Evolutionary conservation across 139 green algal genomes (phyloP), one percentile per base, ranked within the genome.

Genomic region (Micractinium conductrix): DNA sequence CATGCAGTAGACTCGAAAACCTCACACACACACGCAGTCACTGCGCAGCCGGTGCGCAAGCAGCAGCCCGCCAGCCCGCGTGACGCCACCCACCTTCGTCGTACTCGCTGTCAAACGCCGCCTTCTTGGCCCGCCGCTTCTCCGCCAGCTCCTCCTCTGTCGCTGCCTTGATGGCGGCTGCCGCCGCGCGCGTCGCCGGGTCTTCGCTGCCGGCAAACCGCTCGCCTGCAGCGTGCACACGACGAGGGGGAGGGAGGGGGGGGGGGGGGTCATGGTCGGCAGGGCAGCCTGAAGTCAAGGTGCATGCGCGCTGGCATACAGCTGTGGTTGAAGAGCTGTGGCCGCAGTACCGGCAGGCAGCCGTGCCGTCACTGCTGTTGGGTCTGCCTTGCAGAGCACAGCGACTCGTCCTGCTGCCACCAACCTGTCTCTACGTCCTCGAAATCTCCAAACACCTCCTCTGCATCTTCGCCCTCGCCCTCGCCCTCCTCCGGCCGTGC

Each of bases 361-460:
- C 9, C 60, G 19, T 12, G 60, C 33, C 65, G 30, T 33, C 10
- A 7, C 19, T 67, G 17, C 19, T 37, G 58, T 3, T 19, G 24
- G 58, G 22, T 28, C 17, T 4, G 2, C n/a, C n/a, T n/a, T n/a
- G n/a, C n/a, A n/a, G n/a, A n/a, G n/a, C n/a, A n/a, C n/a, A n/a
- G n/a, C n/a, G n/a, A n/a, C n/a, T n/a, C n/a, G n/a, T n/a, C n/a
- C n/a, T n/a, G n/a, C n/a, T 37, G 26, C 60, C 60, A 48, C 69
- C 91, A 82, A 35, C 94, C 96, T 1, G 93, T 94, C 87, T 99
- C 97, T 69, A 99, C 45, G 86, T 99, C 97, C 88, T 98, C 95
- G 90, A 99, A 99, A 42, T 99, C 84, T 30, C 89, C 90, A 81
- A 81, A 91, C 43, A 87, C 78, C 79, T 89, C 78, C 33, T 84